These are phyloP conservation scores for Chrysanthemum seticuspe DNA, from an alignment of 129 eudicot genomes.

Conservation along the genomic window DNA sequence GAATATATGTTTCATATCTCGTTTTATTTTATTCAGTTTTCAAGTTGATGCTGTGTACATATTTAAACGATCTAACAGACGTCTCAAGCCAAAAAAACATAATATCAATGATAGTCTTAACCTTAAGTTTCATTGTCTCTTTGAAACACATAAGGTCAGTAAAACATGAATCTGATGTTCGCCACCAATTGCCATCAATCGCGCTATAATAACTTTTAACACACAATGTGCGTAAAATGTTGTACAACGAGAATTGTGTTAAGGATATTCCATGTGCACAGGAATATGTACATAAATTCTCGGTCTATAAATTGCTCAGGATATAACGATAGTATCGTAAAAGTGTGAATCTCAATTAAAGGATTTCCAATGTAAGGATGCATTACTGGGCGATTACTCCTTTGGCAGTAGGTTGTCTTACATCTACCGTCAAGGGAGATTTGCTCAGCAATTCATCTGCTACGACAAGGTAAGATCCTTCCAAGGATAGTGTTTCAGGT, in stretches of 20 bases:
- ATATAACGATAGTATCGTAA: too few species aligned
- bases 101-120: background rate
- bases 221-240: background rate
- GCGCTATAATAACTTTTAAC: background rate
- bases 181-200: background rate
- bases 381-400: too few species aligned
- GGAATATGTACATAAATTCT: too few species aligned
- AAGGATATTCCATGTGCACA: too few species aligned
- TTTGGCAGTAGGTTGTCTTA: too few species aligned
- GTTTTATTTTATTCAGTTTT: background rate
- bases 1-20: conserved; percentile 12
- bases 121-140: conserved; percentile 19
- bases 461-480: too few species aligned
- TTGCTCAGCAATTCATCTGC: too few species aligned
- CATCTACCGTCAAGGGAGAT: too few species aligned
- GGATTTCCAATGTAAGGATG: too few species aligned
- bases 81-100: conserved; percentile 13
- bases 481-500: too few species aligned
- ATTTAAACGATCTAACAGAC: background rate
- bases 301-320: too few species aligned
- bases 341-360: too few species aligned
- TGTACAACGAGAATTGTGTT: background rate
- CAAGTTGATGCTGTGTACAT: background rate
- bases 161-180: conserved; percentile 12
- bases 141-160: conserved; percentile 24